Base-by-base conservation (phyloP, 2,329 filamentous ascomycete species). In the Fusarium mundagurra region DNA sequence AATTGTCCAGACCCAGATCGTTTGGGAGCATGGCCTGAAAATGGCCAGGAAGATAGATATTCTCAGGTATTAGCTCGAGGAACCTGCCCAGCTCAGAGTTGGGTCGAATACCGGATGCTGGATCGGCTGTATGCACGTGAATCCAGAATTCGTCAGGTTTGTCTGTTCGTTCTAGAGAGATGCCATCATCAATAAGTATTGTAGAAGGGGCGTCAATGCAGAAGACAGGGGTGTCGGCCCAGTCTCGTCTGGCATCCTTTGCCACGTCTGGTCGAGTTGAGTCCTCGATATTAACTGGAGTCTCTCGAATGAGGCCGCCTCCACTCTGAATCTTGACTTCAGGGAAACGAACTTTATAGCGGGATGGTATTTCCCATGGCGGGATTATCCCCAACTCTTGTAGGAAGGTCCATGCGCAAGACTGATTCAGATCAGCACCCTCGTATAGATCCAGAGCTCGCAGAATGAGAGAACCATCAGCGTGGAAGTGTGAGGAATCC, bases 51-150 rank as follows among this genome's bases (percentile, higher is more conserved):
- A 92, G 84, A 72, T 92, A 92, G 50, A 88, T 84, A n/a, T 88
- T 90, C 75, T 90, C 84, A 4, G 88, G 85, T 38, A 91, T 85
- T 69, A 90, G 85, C 66, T 91, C 87, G 51, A 93, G 90, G 77
- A 90, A 89, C 69, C 88, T 85, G 39, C 88, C 88, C 13, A 94
- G 81, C 14, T 85, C 83, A 43, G 90, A 89, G 29, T 89, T 84
- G 24, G 89, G 88, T 27, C 84, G 77, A 71, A 96, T 90, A 67
- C 89, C 89, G 10, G 94, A 93, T 6, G 92, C 92, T 14, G 93
- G 93, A 77, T 96, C 94, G 20, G 94, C 94, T 47, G 93, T 88
- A 80, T 96, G 94, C 38, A 94, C 83, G 78, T 95, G 93, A 36
- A 96, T 85, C 94, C 94, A 96, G 77, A 89, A 90, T 73, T 92